Evolutionary conservation across 768 basidiomycete genomes (phyloP).

Genomic region (Collybiopsis luxurians): DNA sequence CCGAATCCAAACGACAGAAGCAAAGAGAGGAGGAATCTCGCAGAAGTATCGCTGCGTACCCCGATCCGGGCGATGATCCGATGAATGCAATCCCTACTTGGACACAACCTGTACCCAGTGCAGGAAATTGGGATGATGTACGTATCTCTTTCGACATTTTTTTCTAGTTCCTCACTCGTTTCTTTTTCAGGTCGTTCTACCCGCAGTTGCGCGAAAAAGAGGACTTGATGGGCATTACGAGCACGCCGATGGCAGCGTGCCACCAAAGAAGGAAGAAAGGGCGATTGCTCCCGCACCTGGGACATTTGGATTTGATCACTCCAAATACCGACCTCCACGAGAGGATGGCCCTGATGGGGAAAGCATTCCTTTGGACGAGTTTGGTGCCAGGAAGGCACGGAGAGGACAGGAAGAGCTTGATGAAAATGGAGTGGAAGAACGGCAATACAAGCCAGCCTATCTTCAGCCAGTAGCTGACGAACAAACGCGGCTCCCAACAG

Average conservation of each 20-base stretch:
- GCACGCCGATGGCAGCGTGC: constrained; percentile 65
- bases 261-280: constrained; percentile 41
- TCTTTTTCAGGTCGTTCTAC: constrained; percentile 67
- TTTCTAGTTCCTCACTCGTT: not conserved
- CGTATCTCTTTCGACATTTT: constrained; percentile 17
- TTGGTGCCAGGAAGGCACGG: constrained; percentile 42
- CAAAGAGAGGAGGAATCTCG: constrained; percentile 43
- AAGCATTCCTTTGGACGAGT: constrained; percentile 63
- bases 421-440: constrained; percentile 17
- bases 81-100: constrained; percentile 78
- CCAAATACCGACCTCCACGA: constrained; percentile 60
- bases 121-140: constrained; percentile 86
- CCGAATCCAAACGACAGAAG: constrained; percentile 29
- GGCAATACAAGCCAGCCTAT: constrained; percentile 15
- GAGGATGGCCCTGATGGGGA: constrained; percentile 26
- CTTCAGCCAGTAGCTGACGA: constrained; percentile 19
- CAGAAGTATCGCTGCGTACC: constrained; percentile 66
- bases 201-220: constrained; percentile 81
- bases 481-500: constrained; percentile 20
- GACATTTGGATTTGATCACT: constrained; percentile 75
- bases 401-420: constrained; percentile 16
- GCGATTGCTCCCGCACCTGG: constrained; percentile 70
- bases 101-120: constrained; percentile 67
- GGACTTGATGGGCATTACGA: constrained; percentile 72
- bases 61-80: constrained; percentile 56